A percentile compares a stretch with the other conserved stretches of the same genome.
Conservation (phyloP, 2,329 filamentous ascomycete genomes). For the Alternaria postmessia region DNA sequence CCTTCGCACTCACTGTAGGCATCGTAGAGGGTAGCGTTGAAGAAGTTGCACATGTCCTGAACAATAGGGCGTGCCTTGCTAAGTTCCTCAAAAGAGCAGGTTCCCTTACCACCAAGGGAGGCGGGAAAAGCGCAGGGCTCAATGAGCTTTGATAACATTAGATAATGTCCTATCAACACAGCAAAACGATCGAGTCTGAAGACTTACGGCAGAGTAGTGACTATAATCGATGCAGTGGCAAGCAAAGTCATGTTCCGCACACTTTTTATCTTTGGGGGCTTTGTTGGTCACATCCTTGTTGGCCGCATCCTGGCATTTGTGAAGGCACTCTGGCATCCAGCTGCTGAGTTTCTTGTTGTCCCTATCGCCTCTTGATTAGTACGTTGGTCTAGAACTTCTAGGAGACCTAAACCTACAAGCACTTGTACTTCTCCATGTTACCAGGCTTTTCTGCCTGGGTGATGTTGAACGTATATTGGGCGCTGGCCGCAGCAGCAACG, state of each 20-base stretch:
- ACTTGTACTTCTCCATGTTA: conserved; percentile 36
- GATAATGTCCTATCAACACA: background rate
- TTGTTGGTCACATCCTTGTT: conserved; percentile 1
- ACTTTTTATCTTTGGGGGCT: too few species aligned
- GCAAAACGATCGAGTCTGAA: too few species aligned
- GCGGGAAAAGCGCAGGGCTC: conserved; percentile 30
- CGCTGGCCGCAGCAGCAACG: conserved; percentile 7
- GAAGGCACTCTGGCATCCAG: conserved; percentile 23
- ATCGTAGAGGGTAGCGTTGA: conserved; percentile 34
- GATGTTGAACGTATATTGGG: conserved; percentile 34
- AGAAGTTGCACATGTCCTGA: conserved; percentile 35
- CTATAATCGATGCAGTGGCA: conserved; percentile 36
- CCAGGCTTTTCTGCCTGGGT: conserved; percentile 24
- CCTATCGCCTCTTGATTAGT: background rate
- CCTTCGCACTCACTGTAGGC: conserved; percentile 20
- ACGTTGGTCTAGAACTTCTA: background rate
- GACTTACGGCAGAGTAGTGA: conserved; percentile 28
- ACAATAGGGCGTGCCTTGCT: conserved; percentile 28
- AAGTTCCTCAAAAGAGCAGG: conserved; percentile 23
- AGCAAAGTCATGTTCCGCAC: conserved; percentile 32
- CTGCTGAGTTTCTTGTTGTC: conserved; percentile 24
- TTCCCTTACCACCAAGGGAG: conserved; percentile 16
- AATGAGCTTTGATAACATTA: conserved; percentile 18
- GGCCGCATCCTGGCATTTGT: conserved; percentile 27
- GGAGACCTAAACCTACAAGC: conserved; percentile 24